A percentile compares a stretch with the other conserved stretches of the same genome.
phyloP scores from a whole-genome alignment of 768 basidiomycete species.

The Amanita thiersii region DNA sequence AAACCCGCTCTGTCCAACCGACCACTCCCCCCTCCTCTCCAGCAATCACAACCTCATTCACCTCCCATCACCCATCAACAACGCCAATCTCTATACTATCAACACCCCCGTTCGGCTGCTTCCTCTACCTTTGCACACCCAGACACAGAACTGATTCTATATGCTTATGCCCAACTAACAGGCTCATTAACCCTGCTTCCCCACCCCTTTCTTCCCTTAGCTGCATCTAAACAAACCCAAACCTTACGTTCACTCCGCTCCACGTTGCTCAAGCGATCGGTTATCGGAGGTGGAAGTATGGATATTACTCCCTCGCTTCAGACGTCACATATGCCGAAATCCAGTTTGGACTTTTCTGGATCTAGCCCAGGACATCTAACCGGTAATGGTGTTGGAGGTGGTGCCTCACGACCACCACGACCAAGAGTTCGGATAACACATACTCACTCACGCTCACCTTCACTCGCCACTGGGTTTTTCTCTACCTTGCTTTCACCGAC shows the following conservation, averaged over 20 bases:
- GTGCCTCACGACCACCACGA: not conserved
- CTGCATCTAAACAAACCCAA: conserved; percentile 34
- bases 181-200: conserved; percentile 60
- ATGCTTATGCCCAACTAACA: conserved; percentile 76
- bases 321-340: not conserved
- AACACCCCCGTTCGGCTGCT: conserved; percentile 30
- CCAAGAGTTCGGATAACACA: conserved; percentile 18
- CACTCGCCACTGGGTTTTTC: conserved; percentile 43
- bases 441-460: conserved; percentile 42
- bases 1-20: too few relatives aligned
- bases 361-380: conserved; percentile 12
- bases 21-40: too few relatives aligned
- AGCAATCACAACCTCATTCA: conserved; percentile 21
- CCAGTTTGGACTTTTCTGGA: too few relatives aligned
- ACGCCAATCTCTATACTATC: conserved; percentile 16
- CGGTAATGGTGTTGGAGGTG: not conserved
- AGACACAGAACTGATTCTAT: conserved; percentile 66
- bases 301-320: conserved; percentile 51
- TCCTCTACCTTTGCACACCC: conserved; percentile 36
- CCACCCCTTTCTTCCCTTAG: conserved; percentile 22
- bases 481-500: conserved; percentile 36
- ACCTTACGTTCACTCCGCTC: conserved; percentile 40
- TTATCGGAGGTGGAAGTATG: conserved; percentile 73
- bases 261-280: conserved; percentile 37
- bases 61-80: conserved; percentile 28